These are phyloP conservation scores for Schoenoplectus tabernaemontani DNA, from an alignment of 202 grass and related monocot species.

Conservation along the genomic window DNA sequence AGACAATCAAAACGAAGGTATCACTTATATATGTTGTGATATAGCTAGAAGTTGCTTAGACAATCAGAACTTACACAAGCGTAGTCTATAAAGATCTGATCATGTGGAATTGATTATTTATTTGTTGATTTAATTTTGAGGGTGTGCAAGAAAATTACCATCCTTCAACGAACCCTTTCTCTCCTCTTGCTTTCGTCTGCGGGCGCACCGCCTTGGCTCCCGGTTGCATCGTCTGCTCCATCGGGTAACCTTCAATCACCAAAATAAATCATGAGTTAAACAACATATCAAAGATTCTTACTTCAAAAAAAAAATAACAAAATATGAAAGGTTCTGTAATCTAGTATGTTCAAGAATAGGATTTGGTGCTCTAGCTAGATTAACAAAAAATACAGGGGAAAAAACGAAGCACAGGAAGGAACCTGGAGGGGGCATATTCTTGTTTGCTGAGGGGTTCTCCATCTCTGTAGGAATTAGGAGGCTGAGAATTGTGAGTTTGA, in stretches of 20 bases:
- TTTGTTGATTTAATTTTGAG: neutral
- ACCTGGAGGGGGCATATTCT: constrained; percentile 31
- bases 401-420: neutral
- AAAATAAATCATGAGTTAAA: constrained; percentile 21
- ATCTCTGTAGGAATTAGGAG: neutral
- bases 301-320: no score
- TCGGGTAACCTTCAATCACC: constrained; percentile 49
- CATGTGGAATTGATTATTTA: neutral
- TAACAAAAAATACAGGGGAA: neutral
- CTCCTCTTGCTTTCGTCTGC: constrained; percentile 42
- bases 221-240: constrained; percentile 21
- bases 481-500: neutral
- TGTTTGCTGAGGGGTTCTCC: constrained; percentile 30
- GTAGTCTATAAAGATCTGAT: neutral
- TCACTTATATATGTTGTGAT: neutral
- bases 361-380: neutral
- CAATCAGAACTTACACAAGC: neutral
- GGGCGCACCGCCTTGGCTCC: constrained; percentile 26
- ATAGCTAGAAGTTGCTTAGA: neutral
- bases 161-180: constrained; percentile 85
- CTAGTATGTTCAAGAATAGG: no score
- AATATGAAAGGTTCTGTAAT: neutral
- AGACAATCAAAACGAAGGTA: no score
- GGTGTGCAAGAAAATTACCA: constrained; percentile 34
- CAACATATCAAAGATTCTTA: neutral